Base-by-base conservation (phyloP, 1,139 yeast species). In the Geotrichum europaeum region DNA sequence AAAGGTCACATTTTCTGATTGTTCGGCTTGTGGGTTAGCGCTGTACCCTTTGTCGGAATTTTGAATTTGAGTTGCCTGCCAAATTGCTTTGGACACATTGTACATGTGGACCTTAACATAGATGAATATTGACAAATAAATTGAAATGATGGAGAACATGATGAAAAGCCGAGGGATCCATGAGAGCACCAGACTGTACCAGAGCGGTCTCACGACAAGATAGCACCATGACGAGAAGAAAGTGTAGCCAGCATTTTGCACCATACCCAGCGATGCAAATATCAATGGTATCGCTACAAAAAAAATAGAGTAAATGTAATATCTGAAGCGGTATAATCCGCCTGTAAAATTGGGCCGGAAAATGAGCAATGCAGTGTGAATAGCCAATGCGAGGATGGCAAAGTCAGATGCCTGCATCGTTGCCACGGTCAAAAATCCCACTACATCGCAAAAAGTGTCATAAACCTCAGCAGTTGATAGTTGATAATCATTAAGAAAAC, bases 161-260 rank as follows among this genome's bases (percentile, higher is more conserved):
- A 90, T 81, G 61, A 81, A 71, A 69, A 84, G 86, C 53, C 97
- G 78, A 1, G 96, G 94, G 0, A 84, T 85, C 96, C 96, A 90
- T 65, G 90, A 81, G 57, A 90, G 75, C 0, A 78, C 90, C 56
- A 87, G 71, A 59, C 89, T 77, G 69, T 84, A 86, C 95, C 95
- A 89, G 13, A 80, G 71, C 0, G 96, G 96, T 3, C 75, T 67
- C 60, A 83, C 81, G 0, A 96, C 89, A 54, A 90, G 76, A 70
- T 86, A 89, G 70, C 96, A 86, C 89, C 89, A 86, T 61, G 87
- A 82, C 43, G 87, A 83, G 63, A 82, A 79, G 51, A 64, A 62
- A 2, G 65, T 58, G 57, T 65, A 69, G 5, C 69, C 71, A 10
- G 63, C 58, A 5, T 58, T 51, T 28, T 77, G 73, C 25, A 86